Evolutionary conservation across 352 stramenopile species (phyloP), one percentile per base, ranked within the genome.

Genomic region (Phytophthora podocarpi): DNA sequence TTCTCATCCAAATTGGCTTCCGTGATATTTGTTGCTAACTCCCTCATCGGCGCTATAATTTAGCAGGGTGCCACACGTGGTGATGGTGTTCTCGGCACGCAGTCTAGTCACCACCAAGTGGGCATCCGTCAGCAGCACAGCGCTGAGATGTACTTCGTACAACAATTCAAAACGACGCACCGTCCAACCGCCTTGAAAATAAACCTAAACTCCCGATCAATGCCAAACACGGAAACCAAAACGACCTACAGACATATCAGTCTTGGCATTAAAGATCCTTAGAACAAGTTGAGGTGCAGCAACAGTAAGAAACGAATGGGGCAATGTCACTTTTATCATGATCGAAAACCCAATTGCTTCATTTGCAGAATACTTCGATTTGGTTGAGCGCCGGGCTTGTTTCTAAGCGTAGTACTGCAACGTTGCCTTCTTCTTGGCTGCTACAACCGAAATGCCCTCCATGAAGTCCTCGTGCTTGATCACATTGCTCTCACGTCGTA

Each of bases 391-490:
- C 21, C 15, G 18, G 13, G 26, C n/a, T 50, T 24, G 9, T 66
- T 42, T 69, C 57, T 98, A 99, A 45, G 96, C 95, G 80, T 98
- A 99, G 73, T 99, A 99, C 76, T 99, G 93, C 72, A 99, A 78
- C 59, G 82, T 98, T 34, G 95, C 90, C 82, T 99, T 99, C 85
- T 99, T 99, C 79, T 99, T 99, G 49, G 97, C 96, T 27, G 93
- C 77, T 21, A 99, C 97, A 36, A 98, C 95, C 31, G 85, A 97
- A 71, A 99, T 99, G n/a, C 92, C 97, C 70, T 99, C 97, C 89
- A 99, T 98, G 72, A 99, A 99, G 80, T 99, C 97, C 73, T 99
- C 96, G 78, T 99, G 97, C 67, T 98, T 95, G 60, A 99, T 98
- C 65, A 98, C 85, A 31, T 85, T 93, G 47, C 87, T 96, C 52